phyloP scores from a whole-genome alignment of 2,329 filamentous ascomycete species.

The Byssochlamys sp. region DNA sequence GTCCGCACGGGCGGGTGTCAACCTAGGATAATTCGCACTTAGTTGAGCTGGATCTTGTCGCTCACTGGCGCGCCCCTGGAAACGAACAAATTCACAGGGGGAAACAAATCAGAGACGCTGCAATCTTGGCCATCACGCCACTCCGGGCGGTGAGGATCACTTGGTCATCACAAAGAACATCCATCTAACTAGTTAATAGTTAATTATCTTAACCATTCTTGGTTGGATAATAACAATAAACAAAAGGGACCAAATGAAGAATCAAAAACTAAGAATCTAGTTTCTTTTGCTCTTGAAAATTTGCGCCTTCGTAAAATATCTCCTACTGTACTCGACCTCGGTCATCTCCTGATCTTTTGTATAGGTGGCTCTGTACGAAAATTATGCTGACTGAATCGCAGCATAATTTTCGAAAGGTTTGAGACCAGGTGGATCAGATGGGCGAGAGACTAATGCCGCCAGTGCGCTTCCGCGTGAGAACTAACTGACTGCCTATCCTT shows the following conservation, averaged over 20 bases:
- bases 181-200: background rate
- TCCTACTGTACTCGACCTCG: too few species aligned
- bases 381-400: background rate
- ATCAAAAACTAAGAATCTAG: too few species aligned
- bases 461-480: background rate
- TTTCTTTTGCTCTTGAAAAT: too few species aligned
- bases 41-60: background rate
- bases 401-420: background rate
- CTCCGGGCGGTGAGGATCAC: constrained; percentile 3
- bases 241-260: too few species aligned
- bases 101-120: background rate
- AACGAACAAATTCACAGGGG: background rate
- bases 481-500: background rate
- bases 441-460: background rate
- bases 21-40: background rate
- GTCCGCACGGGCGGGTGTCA: background rate
- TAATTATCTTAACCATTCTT: background rate
- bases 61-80: background rate
- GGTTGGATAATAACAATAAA: too few species aligned
- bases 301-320: too few species aligned
- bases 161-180: background rate
- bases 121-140: constrained; percentile 8
- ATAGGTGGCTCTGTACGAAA: background rate
- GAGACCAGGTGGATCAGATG: background rate
- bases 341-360: too few species aligned